Conservation (phyloP, 495 filamentous ascomycete genomes). For the Aspergillus baeticus region DNA sequence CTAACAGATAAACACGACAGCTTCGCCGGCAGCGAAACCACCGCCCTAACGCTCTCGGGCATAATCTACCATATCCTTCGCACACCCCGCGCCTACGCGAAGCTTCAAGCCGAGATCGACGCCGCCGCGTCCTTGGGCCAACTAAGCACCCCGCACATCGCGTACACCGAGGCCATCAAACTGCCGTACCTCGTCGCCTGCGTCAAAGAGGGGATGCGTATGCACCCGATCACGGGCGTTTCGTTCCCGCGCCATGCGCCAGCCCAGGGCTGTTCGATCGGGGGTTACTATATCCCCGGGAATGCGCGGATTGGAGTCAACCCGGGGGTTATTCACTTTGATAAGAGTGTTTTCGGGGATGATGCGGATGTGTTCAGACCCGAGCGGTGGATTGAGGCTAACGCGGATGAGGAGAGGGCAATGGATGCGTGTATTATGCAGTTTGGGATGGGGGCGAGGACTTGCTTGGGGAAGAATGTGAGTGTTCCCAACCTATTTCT, state of each 20-base stretch:
- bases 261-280: not conserved
- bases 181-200: not conserved
- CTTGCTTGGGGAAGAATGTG: constrained; percentile 3
- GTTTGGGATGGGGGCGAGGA: not conserved
- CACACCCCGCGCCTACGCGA: constrained; percentile 43
- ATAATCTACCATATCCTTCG: constrained; percentile 63
- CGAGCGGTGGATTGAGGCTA: constrained; percentile 17
- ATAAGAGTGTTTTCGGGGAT: constrained; percentile 17
- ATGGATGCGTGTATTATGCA: constrained; percentile 18
- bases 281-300: not conserved
- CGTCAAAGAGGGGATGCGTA: constrained; percentile 6
- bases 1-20: not conserved
- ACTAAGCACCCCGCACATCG: constrained; percentile 26
- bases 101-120: constrained; percentile 55
- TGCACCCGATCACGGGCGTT: constrained; percentile 2
- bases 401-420: not conserved
- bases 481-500: no score
- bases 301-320: constrained; percentile 34
- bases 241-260: constrained; percentile 1
- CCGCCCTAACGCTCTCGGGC: constrained; percentile 56
- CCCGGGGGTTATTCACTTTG: constrained; percentile 20
- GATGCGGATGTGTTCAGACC: constrained; percentile 20
- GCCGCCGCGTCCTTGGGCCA: constrained; percentile 28
- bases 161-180: constrained; percentile 36
- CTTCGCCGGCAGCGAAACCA: constrained; percentile 52